Evolutionary conservation across 1,139 yeast species (phyloP), one percentile per base, ranked within the genome.

Genomic region (Kazachstania sp.): DNA sequence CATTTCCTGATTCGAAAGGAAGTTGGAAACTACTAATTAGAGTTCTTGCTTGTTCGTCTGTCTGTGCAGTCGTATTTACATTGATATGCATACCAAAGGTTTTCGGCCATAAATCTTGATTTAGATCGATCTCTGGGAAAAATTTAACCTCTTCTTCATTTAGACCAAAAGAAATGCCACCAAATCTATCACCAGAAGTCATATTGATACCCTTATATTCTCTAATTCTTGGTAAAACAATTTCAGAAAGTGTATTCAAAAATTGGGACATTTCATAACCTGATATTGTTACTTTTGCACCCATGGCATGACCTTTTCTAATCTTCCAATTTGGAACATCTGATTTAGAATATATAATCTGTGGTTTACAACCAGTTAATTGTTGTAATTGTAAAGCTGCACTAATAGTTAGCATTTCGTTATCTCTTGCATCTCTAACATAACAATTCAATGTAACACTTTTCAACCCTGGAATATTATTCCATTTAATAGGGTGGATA

Each of bases 71-170:
- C 30, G 98, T 92, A 64, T 85, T 86, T 57, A 92, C 72, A 39
- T 90, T 86, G 49, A 92, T 75, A 63, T 88, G 85, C 72, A 92
- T 76, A 51, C 97, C 97, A 65, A 81, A 86, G 45, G 90, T 79
- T 57, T 75, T 78, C 41, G 95, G 94, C 84, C 92, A 92, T 57
- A 85, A 73, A 65, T 90, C 98, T 65, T 84, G 92, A 69, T 84
- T 88, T 50, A 82, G 79, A 64, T 90, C 96, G 53, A 94, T 80
- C 68, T 94, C 98, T 2, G 99, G 98, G 75, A 94, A 94, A 59
- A 74, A 76, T 60, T 79, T 79, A 49, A 86, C 79, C 59, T 86
- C 88, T 49, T 83, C 87, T 2, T 87, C 78, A 43, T 77, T 78
- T 55, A 94, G 70, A 39, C 97, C 97, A 63, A 94, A 82, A 16